Conservation (phyloP, 169 alveolate species). For the Babesia caballi region DNA sequence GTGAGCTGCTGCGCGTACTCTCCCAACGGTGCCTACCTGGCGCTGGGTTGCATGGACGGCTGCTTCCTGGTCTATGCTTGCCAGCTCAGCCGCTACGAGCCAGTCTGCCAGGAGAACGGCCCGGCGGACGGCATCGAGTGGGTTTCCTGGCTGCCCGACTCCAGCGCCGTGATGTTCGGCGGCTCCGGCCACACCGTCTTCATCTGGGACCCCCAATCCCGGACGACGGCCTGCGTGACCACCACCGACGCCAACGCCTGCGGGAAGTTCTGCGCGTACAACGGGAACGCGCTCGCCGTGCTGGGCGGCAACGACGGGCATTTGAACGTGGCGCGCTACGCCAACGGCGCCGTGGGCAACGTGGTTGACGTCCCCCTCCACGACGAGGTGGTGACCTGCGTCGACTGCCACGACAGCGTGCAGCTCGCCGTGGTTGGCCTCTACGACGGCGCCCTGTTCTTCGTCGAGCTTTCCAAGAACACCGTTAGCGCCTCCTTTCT, state of each 20-base stretch:
- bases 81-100: not conserved
- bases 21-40: slow-evolving; percentile 27
- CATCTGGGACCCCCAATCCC: slow-evolving; percentile 6
- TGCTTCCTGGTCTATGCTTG: not conserved
- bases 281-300: slow-evolving; percentile 4
- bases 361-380: slow-evolving; percentile 5
- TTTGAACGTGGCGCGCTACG: slow-evolving; percentile 1
- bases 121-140: slow-evolving; percentile 40
- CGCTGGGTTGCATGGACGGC: slow-evolving; percentile 50
- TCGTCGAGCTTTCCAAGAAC: slow-evolving; percentile 24
- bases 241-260: slow-evolving; percentile 26
- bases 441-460: slow-evolving; percentile 10
- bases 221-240: slow-evolving; percentile 4
- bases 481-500: slow-evolving; percentile 4
- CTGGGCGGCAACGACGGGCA: slow-evolving; percentile 44
- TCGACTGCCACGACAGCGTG: slow-evolving; percentile 46
- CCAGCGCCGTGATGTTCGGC: slow-evolving; percentile 24
- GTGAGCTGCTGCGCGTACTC: slow-evolving; percentile 55
- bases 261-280: slow-evolving; percentile 29
- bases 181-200: slow-evolving; percentile 36
- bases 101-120: not conserved
- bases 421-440: slow-evolving; percentile 36
- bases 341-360: slow-evolving; percentile 9
- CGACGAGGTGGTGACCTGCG: slow-evolving; percentile 3
- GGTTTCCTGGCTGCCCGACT: slow-evolving; percentile 26